A percentile compares a stretch with the other conserved stretches of the same genome.
phyloP scores from a whole-genome alignment of 1,284 basidiomycete species.

The Laetiporus sulphureus region DNA sequence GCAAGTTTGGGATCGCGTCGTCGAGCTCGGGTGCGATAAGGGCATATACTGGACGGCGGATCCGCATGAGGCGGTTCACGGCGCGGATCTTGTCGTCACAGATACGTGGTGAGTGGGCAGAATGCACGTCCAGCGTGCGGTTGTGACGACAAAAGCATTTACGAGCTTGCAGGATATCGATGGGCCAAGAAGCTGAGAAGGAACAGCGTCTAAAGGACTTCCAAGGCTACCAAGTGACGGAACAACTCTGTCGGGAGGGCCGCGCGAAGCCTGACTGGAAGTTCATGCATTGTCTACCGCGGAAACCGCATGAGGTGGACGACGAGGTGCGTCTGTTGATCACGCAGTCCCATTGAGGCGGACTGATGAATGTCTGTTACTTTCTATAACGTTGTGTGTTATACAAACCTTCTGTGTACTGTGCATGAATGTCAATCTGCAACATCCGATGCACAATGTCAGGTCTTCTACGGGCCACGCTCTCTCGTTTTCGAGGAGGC shows the following conservation, averaged over 20 bases:
- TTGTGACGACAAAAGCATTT: too few relatives aligned
- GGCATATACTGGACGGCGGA: slow-evolving; percentile 72
- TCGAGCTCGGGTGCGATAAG: slow-evolving; percentile 62
- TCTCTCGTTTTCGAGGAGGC: slow-evolving; percentile 72
- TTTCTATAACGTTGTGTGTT: too few relatives aligned
- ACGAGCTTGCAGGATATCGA: slow-evolving; percentile 82
- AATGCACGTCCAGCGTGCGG: too few relatives aligned
- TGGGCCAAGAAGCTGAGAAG: slow-evolving; percentile 97
- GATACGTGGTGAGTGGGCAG: slow-evolving; percentile 91
- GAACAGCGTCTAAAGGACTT: slow-evolving; percentile 86
- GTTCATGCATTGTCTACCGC: slow-evolving; percentile 94
- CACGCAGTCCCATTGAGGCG: too few relatives aligned
- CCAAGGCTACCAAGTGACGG: slow-evolving; percentile 91
- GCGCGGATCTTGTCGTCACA: slow-evolving; percentile 91
- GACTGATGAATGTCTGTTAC: too few relatives aligned
- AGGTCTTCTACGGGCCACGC: slow-evolving; percentile 75
- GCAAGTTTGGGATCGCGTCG: slow-evolving; percentile 76
- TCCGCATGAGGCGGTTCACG: slow-evolving; percentile 82
- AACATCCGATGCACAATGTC: background rate
- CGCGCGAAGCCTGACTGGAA: slow-evolving; percentile 88
- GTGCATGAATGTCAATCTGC: too few relatives aligned
- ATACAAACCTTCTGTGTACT: too few relatives aligned
- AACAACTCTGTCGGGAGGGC: slow-evolving; percentile 69
- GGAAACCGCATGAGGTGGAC: slow-evolving; percentile 91
- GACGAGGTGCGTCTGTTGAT: slow-evolving; percentile 63